A percentile compares a stretch with the other conserved stretches of the same genome.
These are phyloP conservation scores for Lophiostoma macrostomum DNA, from an alignment of 495 filamentous ascomycete genomes.

Conservation along the genomic window DNA sequence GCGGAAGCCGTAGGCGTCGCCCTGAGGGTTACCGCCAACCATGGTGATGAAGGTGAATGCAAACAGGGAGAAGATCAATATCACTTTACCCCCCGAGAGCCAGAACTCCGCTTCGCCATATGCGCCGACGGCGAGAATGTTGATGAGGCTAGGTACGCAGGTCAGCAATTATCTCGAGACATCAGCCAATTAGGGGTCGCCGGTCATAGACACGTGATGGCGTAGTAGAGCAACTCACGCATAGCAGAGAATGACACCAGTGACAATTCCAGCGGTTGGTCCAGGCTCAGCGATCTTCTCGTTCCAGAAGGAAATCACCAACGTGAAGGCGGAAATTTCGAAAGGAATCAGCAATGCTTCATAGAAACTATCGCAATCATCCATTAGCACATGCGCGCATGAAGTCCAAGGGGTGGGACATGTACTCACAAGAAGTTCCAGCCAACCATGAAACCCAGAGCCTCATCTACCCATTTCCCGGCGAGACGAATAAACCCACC, in stretches of 20 bases:
- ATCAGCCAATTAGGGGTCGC: no score
- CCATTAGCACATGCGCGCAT: no score
- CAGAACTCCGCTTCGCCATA: conserved; percentile 54
- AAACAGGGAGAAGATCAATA: conserved; percentile 47
- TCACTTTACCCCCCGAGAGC: conserved; percentile 49
- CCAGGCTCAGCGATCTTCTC: no score
- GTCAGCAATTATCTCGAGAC: background rate
- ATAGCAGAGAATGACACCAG: conserved; percentile 39
- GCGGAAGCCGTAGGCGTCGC: conserved; percentile 49
- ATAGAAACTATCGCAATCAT: no score
- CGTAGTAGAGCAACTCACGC: conserved; percentile 26
- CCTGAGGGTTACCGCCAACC: conserved; percentile 48
- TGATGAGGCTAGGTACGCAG: conserved; percentile 38
- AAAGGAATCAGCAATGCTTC: conserved; percentile 53
- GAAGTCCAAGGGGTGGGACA: no score
- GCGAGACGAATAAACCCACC: conserved; percentile 48
- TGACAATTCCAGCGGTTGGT: conserved; percentile 42
- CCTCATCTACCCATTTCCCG: conserved; percentile 52
- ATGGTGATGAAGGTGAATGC: conserved; percentile 52
- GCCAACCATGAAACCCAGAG: conserved; percentile 60
- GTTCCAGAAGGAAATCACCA: conserved; percentile 49
- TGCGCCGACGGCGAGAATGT: conserved; percentile 45
- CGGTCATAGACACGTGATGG: background rate
- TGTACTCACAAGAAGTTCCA: conserved; percentile 35
- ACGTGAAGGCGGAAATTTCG: conserved; percentile 52